Evolutionary conservation across 2,329 filamentous ascomycete species (phyloP).

Genomic region (Coniella lustricola): DNA sequence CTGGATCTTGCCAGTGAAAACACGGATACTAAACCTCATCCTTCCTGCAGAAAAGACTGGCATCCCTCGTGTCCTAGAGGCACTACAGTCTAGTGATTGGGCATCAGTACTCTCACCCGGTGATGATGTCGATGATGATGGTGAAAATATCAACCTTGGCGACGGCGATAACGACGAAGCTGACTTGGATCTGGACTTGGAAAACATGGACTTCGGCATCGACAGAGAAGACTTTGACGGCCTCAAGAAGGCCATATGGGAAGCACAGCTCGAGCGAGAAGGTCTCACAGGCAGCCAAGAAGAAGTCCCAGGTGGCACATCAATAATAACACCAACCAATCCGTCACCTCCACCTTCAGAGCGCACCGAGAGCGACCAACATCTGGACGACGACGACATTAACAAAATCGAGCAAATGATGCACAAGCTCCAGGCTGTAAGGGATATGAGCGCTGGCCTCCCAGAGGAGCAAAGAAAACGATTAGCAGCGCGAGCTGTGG

Average conservation of each 20-base stretch:
- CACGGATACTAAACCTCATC: not conserved
- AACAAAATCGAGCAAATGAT: constrained; percentile 57
- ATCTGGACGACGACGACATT: constrained; percentile 43
- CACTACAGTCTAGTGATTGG: constrained; percentile 62
- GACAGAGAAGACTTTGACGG: constrained; percentile 47
- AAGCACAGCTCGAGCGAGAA: constrained; percentile 25
- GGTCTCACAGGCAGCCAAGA: constrained; percentile 9
- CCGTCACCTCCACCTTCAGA: constrained; percentile 5
- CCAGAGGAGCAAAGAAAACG: constrained; percentile 53
- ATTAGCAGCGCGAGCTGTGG: constrained; percentile 54
- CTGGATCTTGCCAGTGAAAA: not conserved
- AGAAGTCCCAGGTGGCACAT: constrained; percentile 2
- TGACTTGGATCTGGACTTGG: constrained; percentile 34
- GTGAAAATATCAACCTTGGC: constrained; percentile 20
- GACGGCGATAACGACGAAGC: constrained; percentile 20
- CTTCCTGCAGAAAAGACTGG: constrained; percentile 46
- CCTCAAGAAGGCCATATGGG: constrained; percentile 46
- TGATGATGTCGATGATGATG: constrained; percentile 26
- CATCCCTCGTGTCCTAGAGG: constrained; percentile 51
- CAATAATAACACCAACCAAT: not conserved
- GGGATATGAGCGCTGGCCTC: constrained; percentile 52
- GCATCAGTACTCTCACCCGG: constrained; percentile 24
- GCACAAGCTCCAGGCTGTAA: constrained; percentile 54
- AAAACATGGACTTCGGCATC: constrained; percentile 45
- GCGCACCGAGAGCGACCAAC: constrained; percentile 25